phyloP scores from a whole-genome alignment of 768 basidiomycete genomes.

The Boletus vinaceobasis region DNA sequence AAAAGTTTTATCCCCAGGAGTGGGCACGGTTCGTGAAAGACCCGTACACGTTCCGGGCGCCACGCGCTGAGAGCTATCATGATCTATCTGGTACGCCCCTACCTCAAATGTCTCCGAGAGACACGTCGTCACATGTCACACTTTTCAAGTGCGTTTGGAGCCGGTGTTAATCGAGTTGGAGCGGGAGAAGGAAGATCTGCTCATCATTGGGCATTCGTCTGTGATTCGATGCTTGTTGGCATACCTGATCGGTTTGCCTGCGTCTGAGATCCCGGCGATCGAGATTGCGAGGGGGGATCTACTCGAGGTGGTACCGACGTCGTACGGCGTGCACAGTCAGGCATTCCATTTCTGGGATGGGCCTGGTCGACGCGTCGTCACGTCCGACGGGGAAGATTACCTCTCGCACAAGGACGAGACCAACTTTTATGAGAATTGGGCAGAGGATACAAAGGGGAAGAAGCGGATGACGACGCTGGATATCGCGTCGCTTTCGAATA shows the following conservation, averaged over 20 bases:
- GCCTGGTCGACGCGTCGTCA: constrained; percentile 57
- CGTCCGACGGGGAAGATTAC: constrained; percentile 32
- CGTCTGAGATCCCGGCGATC: constrained; percentile 95
- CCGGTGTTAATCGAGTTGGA: constrained; percentile 91
- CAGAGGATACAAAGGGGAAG: constrained; percentile 69
- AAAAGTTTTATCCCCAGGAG: constrained; percentile 88
- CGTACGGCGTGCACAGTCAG: constrained; percentile 85
- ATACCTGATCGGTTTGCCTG: constrained; percentile 89
- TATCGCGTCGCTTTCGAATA: constrained; percentile 23
- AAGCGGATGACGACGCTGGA: constrained; percentile 36
- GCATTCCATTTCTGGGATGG: constrained; percentile 94
- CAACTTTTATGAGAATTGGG: constrained; percentile 89
- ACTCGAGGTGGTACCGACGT: constrained; percentile 87
- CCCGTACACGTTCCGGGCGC: constrained; percentile 89
- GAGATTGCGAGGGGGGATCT: constrained; percentile 96
- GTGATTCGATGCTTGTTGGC: constrained; percentile 95
- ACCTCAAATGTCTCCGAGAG: not conserved
- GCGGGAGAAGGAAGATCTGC: constrained; percentile 87
- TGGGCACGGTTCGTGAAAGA: constrained; percentile 92
- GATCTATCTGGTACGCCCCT: constrained; percentile 70
- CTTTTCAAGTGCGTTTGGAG: constrained; percentile 79
- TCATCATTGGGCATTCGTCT: constrained; percentile 96
- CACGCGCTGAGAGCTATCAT: constrained; percentile 96
- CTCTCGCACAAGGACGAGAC: constrained; percentile 52
- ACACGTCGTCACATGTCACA: not conserved